Conservation (phyloP, 768 basidiomycete species). For the Crucibulum laeve region DNA sequence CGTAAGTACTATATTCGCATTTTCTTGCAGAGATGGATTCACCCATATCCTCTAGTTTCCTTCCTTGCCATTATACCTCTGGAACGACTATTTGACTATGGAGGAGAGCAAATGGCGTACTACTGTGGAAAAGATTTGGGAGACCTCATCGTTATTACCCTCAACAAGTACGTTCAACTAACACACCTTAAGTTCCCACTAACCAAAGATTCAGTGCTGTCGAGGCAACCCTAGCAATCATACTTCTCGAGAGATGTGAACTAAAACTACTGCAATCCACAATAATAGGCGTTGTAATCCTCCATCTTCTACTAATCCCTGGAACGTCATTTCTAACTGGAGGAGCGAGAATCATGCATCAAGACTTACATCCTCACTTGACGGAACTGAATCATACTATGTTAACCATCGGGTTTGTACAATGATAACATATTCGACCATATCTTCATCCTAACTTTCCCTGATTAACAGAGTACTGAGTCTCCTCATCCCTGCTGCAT, state of each 20-base stretch:
- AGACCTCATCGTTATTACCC: conserved; percentile 58
- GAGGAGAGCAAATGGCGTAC: conserved; percentile 49
- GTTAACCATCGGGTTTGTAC: conserved; percentile 59
- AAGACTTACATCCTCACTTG: conserved; percentile 62
- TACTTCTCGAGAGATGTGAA: conserved; percentile 66
- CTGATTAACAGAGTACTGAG: conserved; percentile 47
- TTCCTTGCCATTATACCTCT: conserved; percentile 66
- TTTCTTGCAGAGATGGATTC: neutral
- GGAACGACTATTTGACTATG: conserved; percentile 64
- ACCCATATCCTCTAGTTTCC: conserved; percentile 36
- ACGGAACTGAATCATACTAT: conserved; percentile 68
- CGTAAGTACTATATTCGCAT: conserved; percentile 25
- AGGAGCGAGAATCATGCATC: conserved; percentile 62
- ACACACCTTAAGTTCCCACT: no score
- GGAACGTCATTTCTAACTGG: conserved; percentile 70
- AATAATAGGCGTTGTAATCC: conserved; percentile 69
- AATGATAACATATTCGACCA: neutral
- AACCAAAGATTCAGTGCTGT: conserved; percentile 40
- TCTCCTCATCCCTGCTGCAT: conserved; percentile 61
- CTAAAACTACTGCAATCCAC: conserved; percentile 65
- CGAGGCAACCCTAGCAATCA: conserved; percentile 68
- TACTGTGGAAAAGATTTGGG: conserved; percentile 63
- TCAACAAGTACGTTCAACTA: no score
- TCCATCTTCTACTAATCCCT: conserved; percentile 69
- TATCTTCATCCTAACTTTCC: neutral